Evolutionary conservation across 352 stramenopile genomes (phyloP).

Genomic region (Plasmopara muralis): DNA sequence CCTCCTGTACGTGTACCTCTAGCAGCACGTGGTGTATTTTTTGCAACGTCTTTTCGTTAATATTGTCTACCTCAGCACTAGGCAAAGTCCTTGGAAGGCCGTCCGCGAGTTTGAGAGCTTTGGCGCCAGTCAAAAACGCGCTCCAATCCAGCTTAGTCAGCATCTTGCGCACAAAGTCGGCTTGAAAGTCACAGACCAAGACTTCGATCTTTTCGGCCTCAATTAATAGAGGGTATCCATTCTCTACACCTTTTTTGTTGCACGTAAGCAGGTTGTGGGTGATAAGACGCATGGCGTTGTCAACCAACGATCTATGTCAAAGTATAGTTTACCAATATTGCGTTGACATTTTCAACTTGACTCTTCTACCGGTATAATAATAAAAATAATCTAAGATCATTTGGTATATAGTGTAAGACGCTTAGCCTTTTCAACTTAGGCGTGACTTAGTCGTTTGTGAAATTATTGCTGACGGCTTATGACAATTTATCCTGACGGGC

Average conservation of each 20-base stretch:
- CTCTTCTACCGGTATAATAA: too few relatives aligned
- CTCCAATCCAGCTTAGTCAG: conserved; percentile 85
- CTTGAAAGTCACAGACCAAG: conserved; percentile 73
- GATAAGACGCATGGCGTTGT: conserved; percentile 77
- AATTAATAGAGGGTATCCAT: conserved; percentile 89
- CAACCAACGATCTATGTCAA: background rate
- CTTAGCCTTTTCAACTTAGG: too few relatives aligned
- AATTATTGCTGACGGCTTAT: too few relatives aligned
- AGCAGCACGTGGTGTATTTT: conserved; percentile 88
- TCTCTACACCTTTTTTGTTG: conserved; percentile 91
- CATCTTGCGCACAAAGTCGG: conserved; percentile 87
- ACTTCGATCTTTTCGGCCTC: conserved; percentile 79
- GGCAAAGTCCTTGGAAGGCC: conserved; percentile 54
- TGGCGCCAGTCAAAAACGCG: conserved; percentile 76
- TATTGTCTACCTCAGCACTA: conserved; percentile 27
- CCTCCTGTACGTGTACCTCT: conserved; percentile 95
- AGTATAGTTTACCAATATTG: too few relatives aligned
- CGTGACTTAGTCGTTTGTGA: too few relatives aligned
- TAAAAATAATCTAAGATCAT: too few relatives aligned
- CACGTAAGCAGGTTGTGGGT: conserved; percentile 93
- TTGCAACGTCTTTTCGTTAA: conserved; percentile 68
- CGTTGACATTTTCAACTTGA: too few relatives aligned
- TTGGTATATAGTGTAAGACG: too few relatives aligned
- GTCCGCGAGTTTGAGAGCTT: conserved; percentile 59
- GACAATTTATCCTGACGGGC: too few relatives aligned